Percentiles rank a stretch among this genome's conserved stretches.
Conservation (phyloP, 768 basidiomycete genomes). For the Russula compacta region DNA sequence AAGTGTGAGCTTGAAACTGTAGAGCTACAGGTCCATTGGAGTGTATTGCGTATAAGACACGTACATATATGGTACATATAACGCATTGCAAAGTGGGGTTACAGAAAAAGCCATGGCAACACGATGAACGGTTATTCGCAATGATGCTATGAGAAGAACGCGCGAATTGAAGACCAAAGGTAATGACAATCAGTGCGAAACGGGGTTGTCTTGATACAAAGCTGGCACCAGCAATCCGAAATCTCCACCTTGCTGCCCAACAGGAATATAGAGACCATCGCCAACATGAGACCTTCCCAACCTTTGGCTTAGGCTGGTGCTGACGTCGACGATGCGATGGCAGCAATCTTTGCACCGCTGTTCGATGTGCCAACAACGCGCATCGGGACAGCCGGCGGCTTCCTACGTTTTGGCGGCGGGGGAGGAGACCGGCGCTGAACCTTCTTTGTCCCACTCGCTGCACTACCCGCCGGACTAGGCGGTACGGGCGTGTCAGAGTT, state of each 20-base stretch:
- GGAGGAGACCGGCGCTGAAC: slow-evolving; percentile 41
- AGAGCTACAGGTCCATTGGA: neutral
- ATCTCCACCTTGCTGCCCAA: neutral
- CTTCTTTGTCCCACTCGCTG: neutral
- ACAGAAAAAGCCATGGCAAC: neutral
- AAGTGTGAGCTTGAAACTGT: no score
- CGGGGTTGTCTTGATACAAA: no score
- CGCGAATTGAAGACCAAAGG: no score
- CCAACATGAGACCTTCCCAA: neutral
- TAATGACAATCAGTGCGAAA: no score
- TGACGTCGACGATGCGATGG: slow-evolving; percentile 39
- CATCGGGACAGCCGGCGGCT: slow-evolving; percentile 59
- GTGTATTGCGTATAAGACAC: neutral
- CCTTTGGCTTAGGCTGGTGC: slow-evolving; percentile 14
- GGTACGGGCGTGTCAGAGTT: slow-evolving; percentile 20
- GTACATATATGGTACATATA: slow-evolving; percentile 1
- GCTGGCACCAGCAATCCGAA: no score
- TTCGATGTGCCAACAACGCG: slow-evolving; percentile 32
- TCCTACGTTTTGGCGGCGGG: slow-evolving; percentile 57
- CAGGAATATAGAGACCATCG: neutral
- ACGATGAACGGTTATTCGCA: no score
- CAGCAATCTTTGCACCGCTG: slow-evolving; percentile 48
- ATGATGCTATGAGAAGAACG: no score
- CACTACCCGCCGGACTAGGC: slow-evolving; percentile 1
- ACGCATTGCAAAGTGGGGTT: neutral